Evolutionary conservation across 306 rosid species (phyloP).

Genomic region (Vigna reflexopilosa): DNA sequence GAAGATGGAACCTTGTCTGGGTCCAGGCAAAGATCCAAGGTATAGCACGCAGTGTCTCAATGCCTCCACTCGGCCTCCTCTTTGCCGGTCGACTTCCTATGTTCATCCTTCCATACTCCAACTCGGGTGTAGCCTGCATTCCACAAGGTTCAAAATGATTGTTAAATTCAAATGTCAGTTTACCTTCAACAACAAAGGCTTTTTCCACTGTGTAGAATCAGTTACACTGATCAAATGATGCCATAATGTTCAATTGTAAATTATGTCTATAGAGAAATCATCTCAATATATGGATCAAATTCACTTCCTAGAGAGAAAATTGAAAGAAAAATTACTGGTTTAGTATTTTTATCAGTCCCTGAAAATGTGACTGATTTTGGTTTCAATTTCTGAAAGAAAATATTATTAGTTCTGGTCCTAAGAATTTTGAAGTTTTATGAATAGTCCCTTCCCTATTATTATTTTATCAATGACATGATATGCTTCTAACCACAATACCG

Average conservation of each 20-base stretch:
- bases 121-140: slow-evolving; percentile 92
- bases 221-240: neutral
- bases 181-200: neutral
- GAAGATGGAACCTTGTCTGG: slow-evolving; percentile 94
- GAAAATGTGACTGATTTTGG: neutral
- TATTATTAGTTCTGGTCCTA: too few relatives aligned
- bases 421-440: too few relatives aligned
- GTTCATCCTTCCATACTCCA: slow-evolving; percentile 96
- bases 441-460: neutral
- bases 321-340: neutral
- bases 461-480: neutral
- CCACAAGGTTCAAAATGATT: slow-evolving; percentile 19
- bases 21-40: slow-evolving; percentile 99
- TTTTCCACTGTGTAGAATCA: neutral
- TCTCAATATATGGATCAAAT: neutral
- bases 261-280: neutral
- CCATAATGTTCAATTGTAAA: neutral
- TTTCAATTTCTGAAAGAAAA: too few relatives aligned
- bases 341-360: neutral
- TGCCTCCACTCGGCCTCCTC: slow-evolving; percentile 92
- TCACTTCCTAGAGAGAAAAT: neutral
- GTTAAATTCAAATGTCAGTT: slow-evolving; percentile 1
- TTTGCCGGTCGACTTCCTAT: slow-evolving; percentile 96
- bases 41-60: slow-evolving; percentile 91
- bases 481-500: neutral